Evolutionary conservation across 495 filamentous ascomycete genomes (phyloP), one percentile per base, ranked within the genome.

Genomic region (Xylaria telfairii): DNA sequence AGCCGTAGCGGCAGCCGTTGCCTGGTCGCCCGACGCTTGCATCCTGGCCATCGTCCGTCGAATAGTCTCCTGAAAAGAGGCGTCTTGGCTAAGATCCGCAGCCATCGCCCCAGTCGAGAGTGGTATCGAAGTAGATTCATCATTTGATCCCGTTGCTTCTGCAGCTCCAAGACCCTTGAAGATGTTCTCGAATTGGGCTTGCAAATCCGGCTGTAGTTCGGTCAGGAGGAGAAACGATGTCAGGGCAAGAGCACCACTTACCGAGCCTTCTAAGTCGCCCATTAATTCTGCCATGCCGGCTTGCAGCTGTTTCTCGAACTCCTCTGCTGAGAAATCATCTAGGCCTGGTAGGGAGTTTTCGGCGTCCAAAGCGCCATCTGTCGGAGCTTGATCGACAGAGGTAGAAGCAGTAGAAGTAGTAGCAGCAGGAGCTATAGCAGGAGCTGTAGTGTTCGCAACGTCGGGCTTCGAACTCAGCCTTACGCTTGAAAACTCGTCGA

Each of bases 21-120:
- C 94, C 72, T 93, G 88, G 34, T 94, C 91, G 5, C 91, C 92
- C 0, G 93, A 96, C 46, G 88, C 84, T 72, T 96, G 92, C 93
- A 99, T 97, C 41, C 96, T 91, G 80, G 96, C 91, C 90, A 98
- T 97, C 0, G 95, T 97, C 65, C 88, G 88, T 57, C 89, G 88
- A 75, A 99, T 98, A 5, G 93, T 95, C 67, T 96, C 93, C 78
- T 95, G 93, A 80, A 99, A 99, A 17, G 88, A 87, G 15, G 91
- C 89, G 64, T 90, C 87, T 60, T 81, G 78, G 44, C 76, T 74
- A n/a, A 74, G 60, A 37, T 77, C 76, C 24, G 71, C 70, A 0
- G 74, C 69, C 21, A 69, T 66, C 19, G 72, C 80, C 10, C 75
- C 72, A 9, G 78, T 73, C 37, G 76, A 62, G 26, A 73, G 73